Conservation (phyloP, 2,329 filamentous ascomycete species). For the Trichoderma simmonsii region DNA sequence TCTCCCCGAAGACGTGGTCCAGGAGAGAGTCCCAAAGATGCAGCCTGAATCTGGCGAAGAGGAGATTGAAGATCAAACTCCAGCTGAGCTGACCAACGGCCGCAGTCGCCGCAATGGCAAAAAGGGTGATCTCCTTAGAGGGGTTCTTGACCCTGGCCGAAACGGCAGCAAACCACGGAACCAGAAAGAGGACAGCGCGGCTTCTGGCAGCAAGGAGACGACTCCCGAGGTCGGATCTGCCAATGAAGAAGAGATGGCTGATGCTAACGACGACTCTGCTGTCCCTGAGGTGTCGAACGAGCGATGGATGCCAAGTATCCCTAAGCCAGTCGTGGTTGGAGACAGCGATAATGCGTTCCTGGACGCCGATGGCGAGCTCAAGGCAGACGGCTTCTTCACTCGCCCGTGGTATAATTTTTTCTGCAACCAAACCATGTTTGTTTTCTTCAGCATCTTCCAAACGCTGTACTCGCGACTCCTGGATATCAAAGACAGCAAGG, state of each 20-base stretch:
- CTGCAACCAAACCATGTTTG: conserved; percentile 85
- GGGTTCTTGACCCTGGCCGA: conserved; percentile 75
- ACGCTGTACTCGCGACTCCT: conserved; percentile 82
- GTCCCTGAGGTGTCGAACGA: conserved; percentile 63
- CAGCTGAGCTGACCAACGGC: conserved; percentile 67
- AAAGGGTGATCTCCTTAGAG: conserved; percentile 77
- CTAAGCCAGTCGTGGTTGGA: conserved; percentile 52
- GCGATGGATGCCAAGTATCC: conserved; percentile 61
- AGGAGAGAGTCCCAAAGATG: conserved; percentile 64
- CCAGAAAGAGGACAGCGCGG: conserved; percentile 74
- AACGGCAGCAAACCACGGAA: conserved; percentile 67
- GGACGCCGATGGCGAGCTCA: conserved; percentile 62
- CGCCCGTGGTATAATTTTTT: conserved; percentile 86
- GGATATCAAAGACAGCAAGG: conserved; percentile 77
- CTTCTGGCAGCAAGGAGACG: conserved; percentile 78
- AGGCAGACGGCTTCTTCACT: conserved; percentile 74
- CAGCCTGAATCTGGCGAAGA: conserved; percentile 71
- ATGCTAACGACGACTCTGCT: conserved; percentile 54
- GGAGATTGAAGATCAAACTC: conserved; percentile 68
- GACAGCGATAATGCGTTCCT: conserved; percentile 54
- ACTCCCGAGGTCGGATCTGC: conserved; percentile 80
- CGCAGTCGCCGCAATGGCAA: conserved; percentile 69
- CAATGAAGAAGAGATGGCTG: conserved; percentile 71
- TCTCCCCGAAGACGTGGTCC: conserved; percentile 65
- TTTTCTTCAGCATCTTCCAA: conserved; percentile 92